A percentile compares a stretch with the other conserved stretches of the same genome.
These are phyloP conservation scores for Hymenoscyphus scutula DNA, from an alignment of 2,329 filamentous ascomycete species.

Conservation along the genomic window DNA sequence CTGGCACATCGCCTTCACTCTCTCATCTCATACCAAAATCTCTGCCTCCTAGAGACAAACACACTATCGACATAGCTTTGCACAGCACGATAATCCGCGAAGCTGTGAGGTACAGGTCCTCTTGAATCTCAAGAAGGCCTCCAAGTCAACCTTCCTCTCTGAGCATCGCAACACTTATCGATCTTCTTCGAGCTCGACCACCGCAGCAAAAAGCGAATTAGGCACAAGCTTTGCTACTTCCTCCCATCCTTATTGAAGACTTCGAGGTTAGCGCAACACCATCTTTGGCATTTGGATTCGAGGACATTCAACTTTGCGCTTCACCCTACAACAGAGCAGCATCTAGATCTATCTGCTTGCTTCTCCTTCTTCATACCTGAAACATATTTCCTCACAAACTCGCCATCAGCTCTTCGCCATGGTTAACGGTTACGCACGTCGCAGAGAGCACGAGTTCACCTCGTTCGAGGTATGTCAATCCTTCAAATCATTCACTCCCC, in stretches of 20 bases:
- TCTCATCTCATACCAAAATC: background rate
- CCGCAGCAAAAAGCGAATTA: background rate
- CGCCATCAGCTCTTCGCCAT: background rate
- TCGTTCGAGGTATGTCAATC: background rate
- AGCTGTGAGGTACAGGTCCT: background rate
- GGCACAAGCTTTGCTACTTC: background rate
- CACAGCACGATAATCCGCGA: background rate
- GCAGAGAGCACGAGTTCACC: background rate
- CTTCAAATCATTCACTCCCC: background rate
- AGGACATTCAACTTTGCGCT: background rate
- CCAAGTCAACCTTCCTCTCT: background rate
- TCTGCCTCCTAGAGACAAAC: background rate
- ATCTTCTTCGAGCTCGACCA: background rate
- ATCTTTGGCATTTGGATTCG: background rate
- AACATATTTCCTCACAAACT: background rate
- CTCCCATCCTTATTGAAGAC: background rate
- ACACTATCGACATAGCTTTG: background rate
- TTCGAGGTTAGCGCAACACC: background rate
- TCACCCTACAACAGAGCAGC: background rate
- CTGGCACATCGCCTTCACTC: background rate
- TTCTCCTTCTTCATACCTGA: background rate
- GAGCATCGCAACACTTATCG: background rate
- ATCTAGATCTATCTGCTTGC: background rate
- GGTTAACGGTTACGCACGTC: background rate
- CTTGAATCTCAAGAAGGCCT: background rate